Base-by-base conservation (phyloP, 768 basidiomycete genomes). In the Lactifluus hygrophoroides region DNA sequence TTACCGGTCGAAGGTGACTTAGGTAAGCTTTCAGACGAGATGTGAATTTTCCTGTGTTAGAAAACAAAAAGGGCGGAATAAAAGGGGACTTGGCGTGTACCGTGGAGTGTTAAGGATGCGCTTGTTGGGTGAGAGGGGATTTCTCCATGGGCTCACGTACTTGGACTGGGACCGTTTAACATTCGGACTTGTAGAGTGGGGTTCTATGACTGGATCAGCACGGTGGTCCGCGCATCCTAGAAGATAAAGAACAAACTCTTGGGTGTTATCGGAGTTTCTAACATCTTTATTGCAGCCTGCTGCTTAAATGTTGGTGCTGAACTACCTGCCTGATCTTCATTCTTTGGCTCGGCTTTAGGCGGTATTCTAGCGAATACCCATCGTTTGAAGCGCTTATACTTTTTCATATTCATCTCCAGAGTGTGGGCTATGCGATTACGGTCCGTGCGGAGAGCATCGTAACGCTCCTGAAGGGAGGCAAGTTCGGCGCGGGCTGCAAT, bases 321-420 rank as follows among this genome's bases (percentile, higher is more conserved):
- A 34, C 28, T 19, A 25, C 6, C 35, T 23, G 3, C 28, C n/a
- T 8, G 51, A 16, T 16, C 38, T 27, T 16, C 35, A 23, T 48
- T 14, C 7, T 23, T 23, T 43, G 5, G 46, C 27, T 14, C 17
- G 6, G 23, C 37, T 30, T 58, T 49, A 2, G 42, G 11, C 16
- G 53, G 48, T 13, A 55, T 5, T 5, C 11, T 30, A 17, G 5
- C 19, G 21, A 63, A 37, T 1, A 63, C 32, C 46, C 48, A 61
- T 32, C 28, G n/a, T 25, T 62, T 55, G 48, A 64, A 57, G 7
- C 60, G 52, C 30, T 52, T 63, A 17, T 28, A 64, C 40, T 54
- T 62, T 19, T 27, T 51, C 53, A 54, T 44, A 5, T 38, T 54
- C 34, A 34, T 37, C 42, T 17, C 42, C 7, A 59, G 3, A 10